phyloP scores from a whole-genome alignment of 345 rosid species.

The Toxicodendron radicans region DNA sequence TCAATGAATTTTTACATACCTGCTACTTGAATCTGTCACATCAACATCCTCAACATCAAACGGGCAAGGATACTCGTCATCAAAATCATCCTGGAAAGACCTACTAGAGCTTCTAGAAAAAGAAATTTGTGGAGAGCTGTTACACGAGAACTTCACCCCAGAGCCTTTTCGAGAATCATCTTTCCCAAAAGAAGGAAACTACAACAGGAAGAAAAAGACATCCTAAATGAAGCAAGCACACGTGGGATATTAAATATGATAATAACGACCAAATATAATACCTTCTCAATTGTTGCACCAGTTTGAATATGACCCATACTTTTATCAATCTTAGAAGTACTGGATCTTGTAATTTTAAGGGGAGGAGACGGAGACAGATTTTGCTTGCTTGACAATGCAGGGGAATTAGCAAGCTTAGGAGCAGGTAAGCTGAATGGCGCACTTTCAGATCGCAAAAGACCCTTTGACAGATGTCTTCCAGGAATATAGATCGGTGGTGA shows the following conservation, averaged over 20 bases:
- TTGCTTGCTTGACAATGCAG: slow-evolving; percentile 44
- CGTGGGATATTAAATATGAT: not conserved
- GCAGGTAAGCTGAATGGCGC: slow-evolving; percentile 74
- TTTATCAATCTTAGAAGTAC: slow-evolving; percentile 42
- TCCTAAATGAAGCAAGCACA: slow-evolving; percentile 7
- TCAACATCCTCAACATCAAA: slow-evolving; percentile 83
- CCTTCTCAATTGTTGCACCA: slow-evolving; percentile 62
- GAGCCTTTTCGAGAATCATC: slow-evolving; percentile 50
- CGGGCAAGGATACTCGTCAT: slow-evolving; percentile 81
- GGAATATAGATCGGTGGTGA: slow-evolving; percentile 61
- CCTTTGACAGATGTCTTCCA: slow-evolving; percentile 39
- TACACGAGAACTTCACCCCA: slow-evolving; percentile 50
- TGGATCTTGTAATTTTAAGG: slow-evolving; percentile 41
- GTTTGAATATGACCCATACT: slow-evolving; percentile 39
- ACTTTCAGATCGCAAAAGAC: slow-evolving; percentile 68
- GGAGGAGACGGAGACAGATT: slow-evolving; percentile 62
- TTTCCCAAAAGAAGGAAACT: slow-evolving; percentile 53
- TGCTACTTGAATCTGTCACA: slow-evolving; percentile 56
- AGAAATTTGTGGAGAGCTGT: slow-evolving; percentile 55
- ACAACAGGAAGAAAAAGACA: slow-evolving; percentile 18
- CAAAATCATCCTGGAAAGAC: slow-evolving; percentile 73
- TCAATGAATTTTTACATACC: slow-evolving; percentile 39
- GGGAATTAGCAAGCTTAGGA: slow-evolving; percentile 39
- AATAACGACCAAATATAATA: slow-evolving; percentile 29
- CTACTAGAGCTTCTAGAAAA: slow-evolving; percentile 78